Evolutionary conservation across 208 protist species (phyloP).

Genomic region (Lotmaria passim): DNA sequence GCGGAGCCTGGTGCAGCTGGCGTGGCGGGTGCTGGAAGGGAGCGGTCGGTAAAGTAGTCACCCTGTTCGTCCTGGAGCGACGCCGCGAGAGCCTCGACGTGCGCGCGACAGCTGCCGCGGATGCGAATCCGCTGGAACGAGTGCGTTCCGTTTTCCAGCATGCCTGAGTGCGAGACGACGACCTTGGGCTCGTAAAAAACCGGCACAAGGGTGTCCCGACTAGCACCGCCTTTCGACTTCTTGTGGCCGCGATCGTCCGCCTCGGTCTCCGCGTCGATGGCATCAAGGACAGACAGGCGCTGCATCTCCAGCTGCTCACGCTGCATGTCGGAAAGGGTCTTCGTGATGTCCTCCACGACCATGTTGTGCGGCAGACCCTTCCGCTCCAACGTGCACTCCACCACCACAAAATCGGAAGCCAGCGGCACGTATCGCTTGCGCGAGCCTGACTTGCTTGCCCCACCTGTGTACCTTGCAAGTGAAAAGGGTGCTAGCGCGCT

Average conservation of each 20-base stretch:
- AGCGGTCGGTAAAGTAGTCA: slow-evolving; percentile 70
- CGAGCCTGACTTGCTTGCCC: not conserved
- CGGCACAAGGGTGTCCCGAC: slow-evolving; percentile 48
- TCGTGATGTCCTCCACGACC: slow-evolving; percentile 83
- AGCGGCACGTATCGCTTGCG: slow-evolving; percentile 53
- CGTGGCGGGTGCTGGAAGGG: slow-evolving; percentile 7
- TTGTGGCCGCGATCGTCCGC: slow-evolving; percentile 10
- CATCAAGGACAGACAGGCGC: slow-evolving; percentile 65
- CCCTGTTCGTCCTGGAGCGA: slow-evolving; percentile 51
- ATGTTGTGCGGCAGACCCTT: slow-evolving; percentile 83
- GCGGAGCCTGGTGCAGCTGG: not conserved
- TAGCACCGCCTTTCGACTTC: not conserved
- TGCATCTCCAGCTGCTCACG: slow-evolving; percentile 68
- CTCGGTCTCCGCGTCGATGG: slow-evolving; percentile 29
- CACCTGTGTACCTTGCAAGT: not conserved
- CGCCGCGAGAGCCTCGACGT: slow-evolving; percentile 68
- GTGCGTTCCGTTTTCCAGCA: slow-evolving; percentile 82
- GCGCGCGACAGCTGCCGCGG: slow-evolving; percentile 80
- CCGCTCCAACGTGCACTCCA: slow-evolving; percentile 84
- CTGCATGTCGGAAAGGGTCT: slow-evolving; percentile 75
- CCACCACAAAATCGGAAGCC: slow-evolving; percentile 74
- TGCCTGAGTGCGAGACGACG: slow-evolving; percentile 78
- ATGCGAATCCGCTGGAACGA: slow-evolving; percentile 88
- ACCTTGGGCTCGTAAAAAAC: slow-evolving; percentile 87
- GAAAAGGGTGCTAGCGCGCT: slow-evolving; percentile 6